These are phyloP conservation scores for Pyrenophora teres DNA, from an alignment of 2,329 filamentous ascomycete species.

Conservation along the genomic window DNA sequence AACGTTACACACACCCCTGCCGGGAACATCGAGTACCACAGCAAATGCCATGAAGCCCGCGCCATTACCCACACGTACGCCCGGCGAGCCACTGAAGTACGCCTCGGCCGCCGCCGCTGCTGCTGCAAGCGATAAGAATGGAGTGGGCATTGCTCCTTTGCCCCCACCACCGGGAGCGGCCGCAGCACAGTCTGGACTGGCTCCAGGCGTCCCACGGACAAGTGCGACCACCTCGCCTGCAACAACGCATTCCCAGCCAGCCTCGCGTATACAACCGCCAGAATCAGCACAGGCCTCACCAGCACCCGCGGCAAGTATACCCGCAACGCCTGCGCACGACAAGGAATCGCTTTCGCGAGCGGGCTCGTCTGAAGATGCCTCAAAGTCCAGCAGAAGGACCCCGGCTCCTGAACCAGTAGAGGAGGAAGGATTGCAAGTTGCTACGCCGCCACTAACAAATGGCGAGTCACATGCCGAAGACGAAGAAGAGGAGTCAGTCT, in stretches of 20 bases:
- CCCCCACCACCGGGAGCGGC: constrained; percentile 78
- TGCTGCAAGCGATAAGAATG: constrained; percentile 85
- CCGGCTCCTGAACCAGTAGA: constrained; percentile 39
- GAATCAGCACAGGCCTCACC: constrained; percentile 55
- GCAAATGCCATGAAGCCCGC: constrained; percentile 87
- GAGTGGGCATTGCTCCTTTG: constrained; percentile 87
- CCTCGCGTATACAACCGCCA: constrained; percentile 45
- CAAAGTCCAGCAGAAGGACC: constrained; percentile 32
- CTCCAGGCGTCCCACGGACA: constrained; percentile 58
- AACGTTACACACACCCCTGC: constrained; percentile 77
- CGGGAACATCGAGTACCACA: constrained; percentile 64
- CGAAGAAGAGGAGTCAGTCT: constrained; percentile 79
- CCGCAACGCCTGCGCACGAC: constrained; percentile 54
- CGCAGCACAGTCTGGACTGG: constrained; percentile 47
- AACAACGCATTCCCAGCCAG: constrained; percentile 47
- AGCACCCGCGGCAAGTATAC: constrained; percentile 50
- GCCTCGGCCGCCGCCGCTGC: constrained; percentile 94
- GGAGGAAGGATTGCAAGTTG: constrained; percentile 44
- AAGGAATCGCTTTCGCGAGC: constrained; percentile 46
- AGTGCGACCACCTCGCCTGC: constrained; percentile 63
- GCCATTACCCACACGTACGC: constrained; percentile 78
- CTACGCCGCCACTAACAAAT: constrained; percentile 53
- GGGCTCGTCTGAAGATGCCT: constrained; percentile 38
- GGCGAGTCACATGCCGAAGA: constrained; percentile 58
- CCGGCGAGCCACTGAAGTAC: constrained; percentile 92